Conservation (phyloP, 805 yeast species). For the Jamesozyma gamospora region DNA sequence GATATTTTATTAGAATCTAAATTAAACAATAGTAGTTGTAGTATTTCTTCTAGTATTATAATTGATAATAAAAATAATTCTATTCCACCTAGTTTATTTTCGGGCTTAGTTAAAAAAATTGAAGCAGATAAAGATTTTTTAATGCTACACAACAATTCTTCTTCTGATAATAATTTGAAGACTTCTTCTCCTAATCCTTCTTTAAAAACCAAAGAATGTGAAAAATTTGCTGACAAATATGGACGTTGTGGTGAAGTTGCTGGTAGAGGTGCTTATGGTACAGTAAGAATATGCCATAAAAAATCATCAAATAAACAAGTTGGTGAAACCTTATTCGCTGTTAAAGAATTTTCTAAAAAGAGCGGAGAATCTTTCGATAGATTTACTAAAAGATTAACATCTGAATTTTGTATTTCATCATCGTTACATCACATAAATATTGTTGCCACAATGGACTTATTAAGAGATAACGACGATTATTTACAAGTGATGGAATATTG, state of each 20-base stretch:
- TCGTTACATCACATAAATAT: slow-evolving; percentile 70
- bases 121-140: slow-evolving; percentile 9
- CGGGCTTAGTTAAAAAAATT: slow-evolving; percentile 57
- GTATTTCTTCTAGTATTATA: neutral
- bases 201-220: slow-evolving; percentile 27
- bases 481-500: slow-evolving; percentile 83
- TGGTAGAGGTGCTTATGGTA: slow-evolving; percentile 92
- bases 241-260: slow-evolving; percentile 92
- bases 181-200: neutral
- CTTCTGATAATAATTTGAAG: neutral
- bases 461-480: slow-evolving; percentile 74
- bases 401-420: slow-evolving; percentile 76
- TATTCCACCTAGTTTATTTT: slow-evolving; percentile 59
- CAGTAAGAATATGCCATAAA: slow-evolving; percentile 81
- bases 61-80: neutral
- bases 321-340: slow-evolving; percentile 58
- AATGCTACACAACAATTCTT: neutral
- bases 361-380: slow-evolving; percentile 54
- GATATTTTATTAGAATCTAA: slow-evolving; percentile 38
- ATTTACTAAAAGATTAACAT: slow-evolving; percentile 63
- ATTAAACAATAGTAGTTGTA: neutral
- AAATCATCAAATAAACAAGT: slow-evolving; percentile 22
- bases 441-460: slow-evolving; percentile 62
- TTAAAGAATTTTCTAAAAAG: slow-evolving; percentile 68
- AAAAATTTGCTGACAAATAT: slow-evolving; percentile 67